Evolutionary conservation across 163 green algal genomes (phyloP).

Genomic region (Prototheca wickerhamii): DNA sequence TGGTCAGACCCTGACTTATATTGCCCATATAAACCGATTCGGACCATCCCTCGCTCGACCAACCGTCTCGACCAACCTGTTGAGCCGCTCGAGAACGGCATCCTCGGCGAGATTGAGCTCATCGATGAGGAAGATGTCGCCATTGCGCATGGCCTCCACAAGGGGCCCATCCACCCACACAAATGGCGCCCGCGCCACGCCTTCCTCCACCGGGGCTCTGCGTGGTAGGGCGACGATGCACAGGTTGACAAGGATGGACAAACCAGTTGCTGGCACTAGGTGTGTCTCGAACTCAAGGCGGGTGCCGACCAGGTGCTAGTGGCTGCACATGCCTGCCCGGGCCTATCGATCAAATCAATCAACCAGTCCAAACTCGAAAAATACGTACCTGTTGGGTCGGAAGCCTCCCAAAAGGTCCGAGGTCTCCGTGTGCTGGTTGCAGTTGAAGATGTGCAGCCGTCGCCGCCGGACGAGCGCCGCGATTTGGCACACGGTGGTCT

Average conservation of each 20-base stretch:
- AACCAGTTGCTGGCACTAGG: too few relatives aligned
- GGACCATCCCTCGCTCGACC: too few relatives aligned
- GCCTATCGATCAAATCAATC: too few relatives aligned
- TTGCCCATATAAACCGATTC: too few relatives aligned
- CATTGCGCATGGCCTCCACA: constrained; percentile 82
- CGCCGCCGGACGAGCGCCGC: constrained; percentile 72
- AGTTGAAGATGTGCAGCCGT: constrained; percentile 92
- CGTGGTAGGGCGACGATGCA: background rate
- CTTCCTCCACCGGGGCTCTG: background rate
- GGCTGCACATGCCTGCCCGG: background rate
- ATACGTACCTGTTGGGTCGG: constrained; percentile 41
- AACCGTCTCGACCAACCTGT: constrained; percentile 48
- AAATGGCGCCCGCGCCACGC: constrained; percentile 71
- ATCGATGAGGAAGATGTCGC: constrained; percentile 92
- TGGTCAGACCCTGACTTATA: too few relatives aligned
- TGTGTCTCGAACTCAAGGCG: too few relatives aligned
- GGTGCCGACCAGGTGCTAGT: too few relatives aligned
- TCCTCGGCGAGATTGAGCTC: constrained; percentile 98
- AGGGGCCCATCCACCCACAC: constrained; percentile 93
- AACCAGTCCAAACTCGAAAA: too few relatives aligned
- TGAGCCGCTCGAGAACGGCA: constrained; percentile 95
- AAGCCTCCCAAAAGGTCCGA: constrained; percentile 95
- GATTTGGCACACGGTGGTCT: constrained; percentile 96
- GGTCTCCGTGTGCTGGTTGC: constrained; percentile 97
- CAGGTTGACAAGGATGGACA: too few relatives aligned